phyloP scores from a whole-genome alignment of 129 eudicot genomes.

The Arctium minus region DNA sequence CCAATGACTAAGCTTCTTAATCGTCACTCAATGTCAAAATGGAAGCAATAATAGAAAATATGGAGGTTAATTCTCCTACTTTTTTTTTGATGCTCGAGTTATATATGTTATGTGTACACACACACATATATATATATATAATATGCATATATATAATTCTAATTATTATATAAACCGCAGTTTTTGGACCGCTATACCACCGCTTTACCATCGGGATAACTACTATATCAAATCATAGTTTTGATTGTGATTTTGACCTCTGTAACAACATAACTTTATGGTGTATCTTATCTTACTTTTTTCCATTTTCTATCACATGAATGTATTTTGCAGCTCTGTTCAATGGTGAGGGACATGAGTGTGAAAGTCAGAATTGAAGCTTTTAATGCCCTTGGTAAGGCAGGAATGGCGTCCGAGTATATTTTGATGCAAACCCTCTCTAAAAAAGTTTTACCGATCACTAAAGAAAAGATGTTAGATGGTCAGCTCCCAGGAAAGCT shows the following conservation, averaged over 20 bases:
- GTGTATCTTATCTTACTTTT: conserved; percentile 2
- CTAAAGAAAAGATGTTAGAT: conserved; percentile 35
- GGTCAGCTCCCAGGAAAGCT: conserved; percentile 39
- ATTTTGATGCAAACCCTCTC: conserved; percentile 65
- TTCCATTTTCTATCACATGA: background rate
- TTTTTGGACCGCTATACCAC: background rate
- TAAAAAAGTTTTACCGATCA: conserved; percentile 43
- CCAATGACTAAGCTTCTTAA: too few species aligned
- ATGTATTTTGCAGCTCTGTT: conserved; percentile 59
- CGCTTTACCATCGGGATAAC: background rate
- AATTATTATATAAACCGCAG: background rate
- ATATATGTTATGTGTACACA: background rate
- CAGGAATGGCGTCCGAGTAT: conserved; percentile 48
- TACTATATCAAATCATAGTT: background rate
- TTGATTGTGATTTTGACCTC: background rate
- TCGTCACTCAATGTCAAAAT: too few species aligned
- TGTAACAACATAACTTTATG: background rate
- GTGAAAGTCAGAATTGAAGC: conserved; percentile 61
- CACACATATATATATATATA: too few species aligned
- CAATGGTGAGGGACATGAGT: conserved; percentile 87
- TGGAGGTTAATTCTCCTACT: background rate
- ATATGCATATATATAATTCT: background rate
- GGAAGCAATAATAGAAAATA: background rate
- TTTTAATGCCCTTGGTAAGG: conserved; percentile 61
- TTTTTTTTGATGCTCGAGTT: background rate